Base-by-base conservation (phyloP, 371 early-diverging fungal genomes). In the Mortierella sp. region DNA sequence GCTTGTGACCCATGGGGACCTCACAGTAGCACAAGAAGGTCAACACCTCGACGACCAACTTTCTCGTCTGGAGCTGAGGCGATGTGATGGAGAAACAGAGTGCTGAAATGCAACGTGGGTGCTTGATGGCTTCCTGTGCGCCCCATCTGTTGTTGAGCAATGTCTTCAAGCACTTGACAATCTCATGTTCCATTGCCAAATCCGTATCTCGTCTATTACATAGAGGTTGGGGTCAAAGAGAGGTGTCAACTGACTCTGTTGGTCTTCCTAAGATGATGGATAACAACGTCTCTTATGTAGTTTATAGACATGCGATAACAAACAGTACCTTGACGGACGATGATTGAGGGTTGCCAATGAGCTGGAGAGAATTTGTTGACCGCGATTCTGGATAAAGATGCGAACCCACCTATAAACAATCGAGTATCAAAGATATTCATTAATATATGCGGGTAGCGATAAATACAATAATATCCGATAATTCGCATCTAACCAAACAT, bases 11-110 rank as follows among this genome's bases (percentile, higher is more conserved):
- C 58, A 87, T 90, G 16, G 96, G 96, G 46, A 93, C 91, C 81
- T 96, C 96, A 56, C 94, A 91, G 83, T 96, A 96, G 83, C 96
- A 96, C 48, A 96, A 87, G 82, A 95, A 95, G 4, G 97, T 96
- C 70, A 97, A 88, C 24, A 96, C 92, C 85, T 96, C 97, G 18
- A 95, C 94, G 3, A 96, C 96, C 74, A 96, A 82, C 72, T 95
- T 95, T 29, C 97, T 91, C 0, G 97, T 96, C 75, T 90, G 90
- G 24, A 95, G 91, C 68, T 93, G 94, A 0, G 95, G 95, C 14
- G 96, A 95, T 48, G 95, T 94, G 63, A 97, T 90, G 3, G 97
- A 96, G 43, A 95, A 89, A n/a, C 93, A 92, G 58, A 96, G 91
- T 32, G 93, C 91, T 74, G 92, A 91, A 41, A 96, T 93, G 77